A percentile compares a stretch with the other conserved stretches of the same genome.
Evolutionary conservation across 129 eudicot genomes (phyloP).

Genomic region (Flaveria robusta): DNA sequence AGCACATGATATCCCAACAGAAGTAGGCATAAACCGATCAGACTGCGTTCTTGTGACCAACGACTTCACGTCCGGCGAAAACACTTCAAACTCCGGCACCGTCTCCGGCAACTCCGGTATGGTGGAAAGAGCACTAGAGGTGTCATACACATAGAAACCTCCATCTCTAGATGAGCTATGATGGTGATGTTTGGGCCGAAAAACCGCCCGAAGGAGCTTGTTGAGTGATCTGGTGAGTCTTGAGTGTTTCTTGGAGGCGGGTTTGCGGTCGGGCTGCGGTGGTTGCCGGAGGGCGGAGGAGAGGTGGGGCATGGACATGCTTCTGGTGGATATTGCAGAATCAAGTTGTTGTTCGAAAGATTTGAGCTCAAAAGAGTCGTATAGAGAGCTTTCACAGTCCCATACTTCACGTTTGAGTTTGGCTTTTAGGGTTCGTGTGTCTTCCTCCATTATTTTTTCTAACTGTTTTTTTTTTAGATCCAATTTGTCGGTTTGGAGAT

Average conservation of each 20-base stretch:
- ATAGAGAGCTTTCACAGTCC: conserved; percentile 92
- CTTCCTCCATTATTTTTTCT: conserved; percentile 20
- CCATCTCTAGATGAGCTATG: conserved; percentile 28
- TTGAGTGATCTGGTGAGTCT: conserved; percentile 67
- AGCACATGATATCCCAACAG: conserved; percentile 68
- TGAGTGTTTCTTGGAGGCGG: conserved; percentile 43
- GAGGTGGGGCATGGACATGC: conserved; percentile 92
- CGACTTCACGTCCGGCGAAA: conserved; percentile 68
- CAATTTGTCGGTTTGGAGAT: not conserved
- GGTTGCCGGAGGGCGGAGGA: conserved; percentile 30
- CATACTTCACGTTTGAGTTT: conserved; percentile 46
- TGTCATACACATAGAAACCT: conserved; percentile 48
- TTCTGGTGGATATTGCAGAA: conserved; percentile 72
- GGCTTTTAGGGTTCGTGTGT: conserved; percentile 25
- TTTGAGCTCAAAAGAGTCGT: conserved; percentile 90
- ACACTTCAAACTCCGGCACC: conserved; percentile 34
- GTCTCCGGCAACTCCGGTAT: conserved; percentile 79
- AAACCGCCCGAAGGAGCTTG: conserved; percentile 64
- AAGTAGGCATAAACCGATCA: conserved; percentile 60
- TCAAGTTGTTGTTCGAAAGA: conserved; percentile 72
- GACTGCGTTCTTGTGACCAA: conserved; percentile 65
- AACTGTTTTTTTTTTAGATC: conserved; percentile 16
- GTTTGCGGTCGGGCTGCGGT: conserved; percentile 25
- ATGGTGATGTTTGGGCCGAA: conserved; percentile 40
- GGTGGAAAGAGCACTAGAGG: conserved; percentile 53